A percentile compares a stretch with the other conserved stretches of the same genome.
These are phyloP conservation scores for Leishmania turanica DNA, from an alignment of 208 protist genomes.

Conservation along the genomic window DNA sequence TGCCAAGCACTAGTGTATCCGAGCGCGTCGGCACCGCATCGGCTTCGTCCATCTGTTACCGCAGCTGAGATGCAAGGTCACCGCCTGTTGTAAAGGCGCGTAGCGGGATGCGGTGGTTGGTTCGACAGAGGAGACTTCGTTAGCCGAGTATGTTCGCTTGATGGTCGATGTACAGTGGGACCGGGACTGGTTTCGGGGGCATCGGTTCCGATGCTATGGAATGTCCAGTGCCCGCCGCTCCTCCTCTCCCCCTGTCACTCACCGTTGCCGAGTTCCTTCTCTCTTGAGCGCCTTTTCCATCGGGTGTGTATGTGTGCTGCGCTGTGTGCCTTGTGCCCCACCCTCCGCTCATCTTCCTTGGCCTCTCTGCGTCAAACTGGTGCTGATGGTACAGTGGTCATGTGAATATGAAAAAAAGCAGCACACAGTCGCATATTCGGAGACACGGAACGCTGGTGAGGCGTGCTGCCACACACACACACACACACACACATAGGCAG, in stretches of 20 bases:
- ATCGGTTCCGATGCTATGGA: not conserved
- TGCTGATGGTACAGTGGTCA: not conserved
- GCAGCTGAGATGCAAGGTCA: not conserved
- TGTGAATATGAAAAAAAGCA: not conserved
- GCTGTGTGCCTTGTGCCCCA: not conserved
- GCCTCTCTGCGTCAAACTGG: not conserved
- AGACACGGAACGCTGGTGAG: not conserved
- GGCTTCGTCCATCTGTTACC: not conserved
- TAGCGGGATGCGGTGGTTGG: not conserved
- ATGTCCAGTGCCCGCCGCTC: not conserved
- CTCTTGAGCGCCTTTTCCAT: not conserved
- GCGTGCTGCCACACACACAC: not conserved
- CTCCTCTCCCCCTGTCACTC: not conserved
- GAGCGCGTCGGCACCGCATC: not conserved
- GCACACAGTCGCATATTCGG: not conserved
- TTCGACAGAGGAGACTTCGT: not conserved
- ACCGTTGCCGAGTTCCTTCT: not conserved
- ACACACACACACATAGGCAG: not conserved
- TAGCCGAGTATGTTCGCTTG: not conserved
- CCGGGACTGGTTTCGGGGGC: not conserved
- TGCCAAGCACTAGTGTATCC: conserved; percentile 14
- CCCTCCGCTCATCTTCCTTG: conserved; percentile 14
- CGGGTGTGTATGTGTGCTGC: not conserved
- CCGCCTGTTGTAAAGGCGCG: too few relatives aligned
- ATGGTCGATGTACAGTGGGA: not conserved